Base-by-base conservation (phyloP, 2,329 filamentous ascomycete genomes). In the Clarireedia homoeocarpa region DNA sequence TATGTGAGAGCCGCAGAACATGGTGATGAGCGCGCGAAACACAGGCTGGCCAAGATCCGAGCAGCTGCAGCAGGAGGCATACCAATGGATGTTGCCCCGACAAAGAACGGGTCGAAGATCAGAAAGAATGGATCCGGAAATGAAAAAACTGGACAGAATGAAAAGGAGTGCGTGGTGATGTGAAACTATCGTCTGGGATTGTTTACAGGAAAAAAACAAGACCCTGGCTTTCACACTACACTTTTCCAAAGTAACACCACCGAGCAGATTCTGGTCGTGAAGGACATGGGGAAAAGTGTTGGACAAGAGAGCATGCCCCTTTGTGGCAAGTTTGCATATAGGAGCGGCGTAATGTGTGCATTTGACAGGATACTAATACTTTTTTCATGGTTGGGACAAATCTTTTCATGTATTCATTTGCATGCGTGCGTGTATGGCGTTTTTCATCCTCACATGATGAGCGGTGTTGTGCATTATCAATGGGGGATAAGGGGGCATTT, bases 1-100 rank as follows among this genome's bases (percentile, higher is more conserved):
- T 99, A 99, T 70, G 92, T 99, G 63, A 89, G 89, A 71, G 94
- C 94, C 5, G 92, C 94, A 15, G 92, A 96, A 63, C 83, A 89
- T 50, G 94, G 92, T 48, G 91, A 97, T 66, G 89, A 94, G 65
- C 83, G 91, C 57, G 94, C 94, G 51, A 92, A 87, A 71, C 87
- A 94, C 66, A 83, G 94, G 26, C 78, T 99, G 53, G 84, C 87
- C 20, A 89, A 91, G 42, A 99, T 99, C 59, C 83, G 88, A 59
- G 87, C 88, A 7, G 92, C 94, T 10, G 88, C 91, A 30, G 81
- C 77, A 61, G 68, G 68, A 48, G 67, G 66, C 5, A 64, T 53
- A 34, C 63, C 65, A 3, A 69, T 67, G 66, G 66, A 70, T 39
- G 69, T 65, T 58, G 65, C 48, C 2, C 38, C 62, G 6, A 61